Base-by-base conservation (phyloP, 2,329 filamentous ascomycete species). In the Beauveria brongniartii region DNA sequence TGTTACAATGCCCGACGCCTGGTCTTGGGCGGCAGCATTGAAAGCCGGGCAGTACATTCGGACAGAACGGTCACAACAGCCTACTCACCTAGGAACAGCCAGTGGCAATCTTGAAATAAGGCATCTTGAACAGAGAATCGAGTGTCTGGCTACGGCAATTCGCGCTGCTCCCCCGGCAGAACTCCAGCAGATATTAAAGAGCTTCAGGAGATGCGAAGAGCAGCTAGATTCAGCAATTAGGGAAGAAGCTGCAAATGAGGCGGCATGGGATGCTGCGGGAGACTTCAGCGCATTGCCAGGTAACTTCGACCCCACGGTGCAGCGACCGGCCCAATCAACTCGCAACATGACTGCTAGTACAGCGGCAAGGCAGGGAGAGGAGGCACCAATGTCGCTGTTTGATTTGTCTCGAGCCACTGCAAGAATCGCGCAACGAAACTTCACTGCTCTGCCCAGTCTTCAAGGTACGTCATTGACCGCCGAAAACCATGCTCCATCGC, bases 11-110 rank as follows among this genome's bases (percentile, higher is more conserved):
- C 28, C 44, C 18, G 88, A 92, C 65, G 81, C 89, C 62, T 87
- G 88, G 72, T 88, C 89, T 1, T 94, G 90, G 90, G 85, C 84
- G 62, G 90, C 90, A 7, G 90, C 90, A 4, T 78, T 93, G 48
- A 82, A 88, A 66, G 88, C 90, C n/a, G 90, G 90, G 18, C 87
- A 89, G 63, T 90, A 92, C 71, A 80, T 84, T 40, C 81, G 82
- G 20, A 84, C 80, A 14, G 68, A 75, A 18, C 74, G 74, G 40
- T 85, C 83, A 0, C 67, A 80, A 24, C 79, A 77, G 28, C 83
- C 83, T 5, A 85, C 82, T 2, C 83, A 86, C 67, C 73, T 86
- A 24, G 80, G 85, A 50, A 85, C 83, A 37, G 77, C 82, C 18
- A 84, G 78, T 68, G 80, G 82, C 66, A 82, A 86, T 72, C 74